phyloP scores from a whole-genome alignment of 2,329 filamentous ascomycete genomes.

The Pseudogymnoascus sp. region DNA sequence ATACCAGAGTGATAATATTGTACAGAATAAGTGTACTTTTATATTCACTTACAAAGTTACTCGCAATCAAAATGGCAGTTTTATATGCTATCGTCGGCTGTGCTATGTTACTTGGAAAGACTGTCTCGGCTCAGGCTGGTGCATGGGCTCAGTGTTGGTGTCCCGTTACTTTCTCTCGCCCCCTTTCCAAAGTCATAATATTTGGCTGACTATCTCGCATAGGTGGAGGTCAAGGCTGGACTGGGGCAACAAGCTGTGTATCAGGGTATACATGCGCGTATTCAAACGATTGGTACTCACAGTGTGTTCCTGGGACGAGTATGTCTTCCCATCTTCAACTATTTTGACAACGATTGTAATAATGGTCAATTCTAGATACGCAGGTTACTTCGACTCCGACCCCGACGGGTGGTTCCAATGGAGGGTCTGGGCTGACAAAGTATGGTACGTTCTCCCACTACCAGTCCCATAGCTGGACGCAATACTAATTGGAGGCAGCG shows the following conservation, averaged over 20 bases:
- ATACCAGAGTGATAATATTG: neutral
- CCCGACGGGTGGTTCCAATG: neutral
- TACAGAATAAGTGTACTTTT: neutral
- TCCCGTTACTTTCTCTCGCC: neutral
- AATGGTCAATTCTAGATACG: neutral
- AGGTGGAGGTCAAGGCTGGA: slow-evolving; percentile 25
- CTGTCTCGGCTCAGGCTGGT: neutral
- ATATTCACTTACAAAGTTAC: neutral
- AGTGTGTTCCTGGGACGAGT: slow-evolving; percentile 23
- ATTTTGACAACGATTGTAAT: neutral
- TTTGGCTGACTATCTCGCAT: neutral
- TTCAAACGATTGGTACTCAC: slow-evolving; percentile 26
- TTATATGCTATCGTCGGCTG: neutral
- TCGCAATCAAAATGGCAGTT: neutral
- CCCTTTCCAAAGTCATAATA: neutral
- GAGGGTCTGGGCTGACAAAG: slow-evolving; percentile 10
- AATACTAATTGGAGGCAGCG: neutral
- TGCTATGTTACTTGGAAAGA: neutral
- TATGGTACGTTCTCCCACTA: neutral
- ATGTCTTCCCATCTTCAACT: slow-evolving; percentile 8
- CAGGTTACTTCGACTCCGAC: neutral
- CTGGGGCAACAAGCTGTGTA: slow-evolving; percentile 25
- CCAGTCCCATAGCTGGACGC: neutral
- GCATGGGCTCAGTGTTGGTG: neutral
- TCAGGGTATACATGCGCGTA: slow-evolving; percentile 25